Conservation (phyloP, 2,329 filamentous ascomycete species). For the Pestalotiopsis sp. region DNA sequence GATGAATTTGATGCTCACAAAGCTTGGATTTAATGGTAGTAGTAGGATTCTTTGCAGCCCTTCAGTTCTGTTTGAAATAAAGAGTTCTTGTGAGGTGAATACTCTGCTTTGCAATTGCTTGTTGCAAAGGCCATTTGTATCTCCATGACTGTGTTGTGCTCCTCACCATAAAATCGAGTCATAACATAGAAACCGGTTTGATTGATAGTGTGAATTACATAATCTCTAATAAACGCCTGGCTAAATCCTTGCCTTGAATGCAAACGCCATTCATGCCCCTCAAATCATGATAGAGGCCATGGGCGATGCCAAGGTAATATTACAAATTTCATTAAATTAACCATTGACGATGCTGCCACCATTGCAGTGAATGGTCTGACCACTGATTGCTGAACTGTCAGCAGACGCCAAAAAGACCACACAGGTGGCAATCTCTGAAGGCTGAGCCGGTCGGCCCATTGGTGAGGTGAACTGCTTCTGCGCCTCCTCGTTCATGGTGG, state of each 20-base stretch:
- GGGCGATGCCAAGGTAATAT: background rate
- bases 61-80: too few relatives aligned
- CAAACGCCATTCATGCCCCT: background rate
- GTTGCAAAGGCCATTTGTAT: background rate
- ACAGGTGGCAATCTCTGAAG: slow-evolving; percentile 79
- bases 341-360: slow-evolving; percentile 53
- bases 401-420: slow-evolving; percentile 79
- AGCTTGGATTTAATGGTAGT: too few relatives aligned
- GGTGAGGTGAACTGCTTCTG: slow-evolving; percentile 75
- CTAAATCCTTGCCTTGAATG: background rate
- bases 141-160: background rate
- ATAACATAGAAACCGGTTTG: background rate
- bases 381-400: slow-evolving; percentile 75
- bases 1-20: too few relatives aligned
- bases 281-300: background rate
- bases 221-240: background rate
- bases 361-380: slow-evolving; percentile 65
- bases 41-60: too few relatives aligned
- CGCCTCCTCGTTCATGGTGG: slow-evolving; percentile 71
- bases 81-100: too few relatives aligned
- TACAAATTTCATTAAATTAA: slow-evolving; percentile 27
- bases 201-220: background rate
- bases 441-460: slow-evolving; percentile 78
- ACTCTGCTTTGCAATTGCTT: too few relatives aligned
- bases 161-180: background rate